A percentile compares a stretch with the other conserved stretches of the same genome.
These are phyloP conservation scores for Hypoxylon sp. DNA, from an alignment of 2,329 filamentous ascomycete genomes.

Conservation along the genomic window DNA sequence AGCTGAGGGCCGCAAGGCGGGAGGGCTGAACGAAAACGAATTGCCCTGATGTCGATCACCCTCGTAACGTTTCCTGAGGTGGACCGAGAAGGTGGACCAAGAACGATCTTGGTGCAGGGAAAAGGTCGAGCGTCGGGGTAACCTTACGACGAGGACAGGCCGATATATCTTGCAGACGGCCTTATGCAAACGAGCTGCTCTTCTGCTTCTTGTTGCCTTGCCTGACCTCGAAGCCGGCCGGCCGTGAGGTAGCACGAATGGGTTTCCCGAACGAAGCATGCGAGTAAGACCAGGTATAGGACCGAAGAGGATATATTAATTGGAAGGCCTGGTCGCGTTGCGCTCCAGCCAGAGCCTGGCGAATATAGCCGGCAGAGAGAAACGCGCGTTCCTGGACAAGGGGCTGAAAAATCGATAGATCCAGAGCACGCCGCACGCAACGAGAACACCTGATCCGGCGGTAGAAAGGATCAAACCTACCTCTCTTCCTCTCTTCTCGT, in stretches of 20 bases:
- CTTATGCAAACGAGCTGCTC: constrained; percentile 18
- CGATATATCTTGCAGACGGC: constrained; percentile 39
- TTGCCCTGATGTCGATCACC: constrained; percentile 38
- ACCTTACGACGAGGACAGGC: constrained; percentile 33
- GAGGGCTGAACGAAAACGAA: constrained; percentile 37
- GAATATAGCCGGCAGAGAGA: constrained; percentile 43
- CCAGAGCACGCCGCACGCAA: constrained; percentile 26
- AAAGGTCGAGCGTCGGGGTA: constrained; percentile 22
- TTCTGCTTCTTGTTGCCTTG: constrained; percentile 3
- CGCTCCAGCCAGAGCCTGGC: constrained; percentile 33
- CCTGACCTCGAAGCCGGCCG: constrained; percentile 35
- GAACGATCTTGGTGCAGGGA: constrained; percentile 6
- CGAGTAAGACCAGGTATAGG: constrained; percentile 37
- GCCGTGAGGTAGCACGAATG: constrained; percentile 22
- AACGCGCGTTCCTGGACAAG: constrained; percentile 39
- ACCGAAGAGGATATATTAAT: constrained; percentile 43
- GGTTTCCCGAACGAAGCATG: constrained; percentile 32
- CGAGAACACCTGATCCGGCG: constrained; percentile 11
- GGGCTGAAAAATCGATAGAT: constrained; percentile 31
- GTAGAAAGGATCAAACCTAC: constrained; percentile 10
- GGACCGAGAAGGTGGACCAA: constrained; percentile 16
- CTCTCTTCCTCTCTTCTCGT: neutral
- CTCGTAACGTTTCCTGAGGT: constrained; percentile 26
- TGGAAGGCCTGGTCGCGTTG: constrained; percentile 37
- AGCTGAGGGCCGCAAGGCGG: constrained; percentile 36